These are phyloP conservation scores for Mollisiaceae sp. DNA, from an alignment of 2,329 filamentous ascomycete genomes.

Conservation along the genomic window DNA sequence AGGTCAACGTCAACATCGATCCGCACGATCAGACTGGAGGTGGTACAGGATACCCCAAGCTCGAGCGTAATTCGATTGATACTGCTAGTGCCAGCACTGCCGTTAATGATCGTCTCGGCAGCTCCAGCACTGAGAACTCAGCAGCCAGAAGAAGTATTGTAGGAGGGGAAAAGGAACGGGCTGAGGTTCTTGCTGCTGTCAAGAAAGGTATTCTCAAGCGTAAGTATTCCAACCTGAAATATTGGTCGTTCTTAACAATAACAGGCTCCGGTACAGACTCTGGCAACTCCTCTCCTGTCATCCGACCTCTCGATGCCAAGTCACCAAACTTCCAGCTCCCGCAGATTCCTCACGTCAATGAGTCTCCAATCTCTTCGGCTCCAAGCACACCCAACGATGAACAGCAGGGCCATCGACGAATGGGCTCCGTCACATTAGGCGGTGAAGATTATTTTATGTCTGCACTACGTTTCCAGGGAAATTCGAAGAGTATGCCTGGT, in stretches of 20 bases:
- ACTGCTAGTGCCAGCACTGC: conserved; percentile 55
- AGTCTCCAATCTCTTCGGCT: conserved; percentile 83
- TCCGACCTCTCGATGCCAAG: conserved; percentile 62
- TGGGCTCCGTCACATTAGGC: conserved; percentile 72
- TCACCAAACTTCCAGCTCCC: conserved; percentile 61
- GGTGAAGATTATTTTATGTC: conserved; percentile 89
- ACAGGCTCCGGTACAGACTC: conserved; percentile 51
- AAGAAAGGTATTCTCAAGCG: conserved; percentile 96
- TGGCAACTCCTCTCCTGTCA: conserved; percentile 71
- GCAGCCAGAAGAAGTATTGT: conserved; percentile 83
- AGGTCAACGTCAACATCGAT: conserved; percentile 75
- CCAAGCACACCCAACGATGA: conserved; percentile 89
- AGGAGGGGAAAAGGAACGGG: conserved; percentile 86
- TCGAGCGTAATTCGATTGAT: conserved; percentile 84
- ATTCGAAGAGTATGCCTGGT: conserved; percentile 79
- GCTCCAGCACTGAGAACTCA: conserved; percentile 64
- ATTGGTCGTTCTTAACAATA: conserved; percentile 42
- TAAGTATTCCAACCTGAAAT: conserved; percentile 49
- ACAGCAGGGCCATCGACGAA: conserved; percentile 66
- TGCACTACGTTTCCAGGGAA: conserved; percentile 72
- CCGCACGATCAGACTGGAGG: conserved; percentile 70
- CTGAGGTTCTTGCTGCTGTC: conserved; percentile 88
- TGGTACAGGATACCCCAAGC: conserved; percentile 80
- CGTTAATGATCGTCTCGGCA: conserved; percentile 55
- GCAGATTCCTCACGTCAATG: conserved; percentile 66